Percentiles rank a stretch among this genome's conserved stretches.
Conservation (phyloP, 371 early-diverging fungal genomes). For the Rhizopus delemar region DNA sequence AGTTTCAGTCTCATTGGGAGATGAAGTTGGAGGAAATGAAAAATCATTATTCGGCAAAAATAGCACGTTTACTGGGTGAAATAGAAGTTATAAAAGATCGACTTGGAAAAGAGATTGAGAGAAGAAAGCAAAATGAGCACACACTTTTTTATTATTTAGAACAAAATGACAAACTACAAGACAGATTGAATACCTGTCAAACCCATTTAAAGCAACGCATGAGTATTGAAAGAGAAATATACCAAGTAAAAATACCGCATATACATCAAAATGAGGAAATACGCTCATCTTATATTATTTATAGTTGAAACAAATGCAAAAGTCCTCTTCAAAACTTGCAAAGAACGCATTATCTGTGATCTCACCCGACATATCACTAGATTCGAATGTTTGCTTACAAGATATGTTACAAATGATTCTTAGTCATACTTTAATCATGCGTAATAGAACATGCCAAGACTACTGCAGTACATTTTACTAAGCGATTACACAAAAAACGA, state of each 20-base stretch:
- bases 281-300: neutral
- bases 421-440: neutral
- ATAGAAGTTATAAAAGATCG: conserved; percentile 42
- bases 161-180: conserved; percentile 4
- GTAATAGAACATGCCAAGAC: too few species aligned
- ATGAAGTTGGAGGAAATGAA: conserved; percentile 27
- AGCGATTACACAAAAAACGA: too few species aligned
- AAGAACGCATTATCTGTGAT: conserved; percentile 1
- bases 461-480: too few species aligned
- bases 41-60: conserved; percentile 2
- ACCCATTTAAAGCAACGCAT: conserved; percentile 4
- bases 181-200: neutral
- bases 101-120: conserved; percentile 37
- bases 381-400: neutral
- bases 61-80: conserved; percentile 29
- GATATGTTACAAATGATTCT: neutral
- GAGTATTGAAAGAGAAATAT: conserved; percentile 6
- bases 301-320: conserved; percentile 10
- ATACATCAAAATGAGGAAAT: neutral
- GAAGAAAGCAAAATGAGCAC: conserved; percentile 27
- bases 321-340: conserved; percentile 10
- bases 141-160: conserved; percentile 6
- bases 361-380: conserved; percentile 2
- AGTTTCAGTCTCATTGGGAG: conserved; percentile 41
- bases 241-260: neutral